Evolutionary conservation across 2,329 filamentous ascomycete genomes (phyloP), one percentile per base, ranked within the genome.

Genomic region (Aurifilum marmelostoma): DNA sequence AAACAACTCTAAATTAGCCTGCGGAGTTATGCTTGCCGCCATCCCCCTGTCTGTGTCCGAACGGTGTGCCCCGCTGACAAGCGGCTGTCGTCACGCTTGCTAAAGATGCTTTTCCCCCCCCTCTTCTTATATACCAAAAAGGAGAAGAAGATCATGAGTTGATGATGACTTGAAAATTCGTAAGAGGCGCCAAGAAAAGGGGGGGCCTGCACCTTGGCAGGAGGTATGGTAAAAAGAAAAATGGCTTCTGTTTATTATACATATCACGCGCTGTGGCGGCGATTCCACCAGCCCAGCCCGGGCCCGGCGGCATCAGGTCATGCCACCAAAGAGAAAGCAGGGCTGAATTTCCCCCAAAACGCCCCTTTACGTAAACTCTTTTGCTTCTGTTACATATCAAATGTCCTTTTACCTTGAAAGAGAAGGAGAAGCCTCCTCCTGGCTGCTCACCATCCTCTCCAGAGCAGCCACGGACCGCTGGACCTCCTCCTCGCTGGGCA

Each of bases 401-500:
- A 18, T 59, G 6, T n/a, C n/a, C n/a, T n/a, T n/a, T n/a, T 34
- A 16, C 14, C 56, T 59, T 32, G 34, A 27, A 21, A 21, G 24
- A 4, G 12, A 37, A 47, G 16, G 41, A 16, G 41, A 47, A 47
- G 41, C 41, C 41, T 47, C 43, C 43, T 56, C 37, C 24, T 27
- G 32, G 24, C n/a, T 37, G 24, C n/a, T 37, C 65, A 65, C 68
- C 21, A 56, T 60, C 27, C 41, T 58, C 61, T 74, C 69, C 18
- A 74, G 71, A 24, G 62, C 58, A 5, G 71, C 67, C 24, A 72
- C 65, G 3, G 71, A 74, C 5, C 68, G 60, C 56, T 74, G 71
- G 56, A 85, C 75, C 70, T 84, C 83, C 27, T 79, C 77, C 14
- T 81, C 79, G 0, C 76, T 77, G 0, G 84, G 84, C 77, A 85